These are phyloP conservation scores for Sporormia fimetaria DNA, from an alignment of 495 filamentous ascomycete genomes.

Conservation along the genomic window DNA sequence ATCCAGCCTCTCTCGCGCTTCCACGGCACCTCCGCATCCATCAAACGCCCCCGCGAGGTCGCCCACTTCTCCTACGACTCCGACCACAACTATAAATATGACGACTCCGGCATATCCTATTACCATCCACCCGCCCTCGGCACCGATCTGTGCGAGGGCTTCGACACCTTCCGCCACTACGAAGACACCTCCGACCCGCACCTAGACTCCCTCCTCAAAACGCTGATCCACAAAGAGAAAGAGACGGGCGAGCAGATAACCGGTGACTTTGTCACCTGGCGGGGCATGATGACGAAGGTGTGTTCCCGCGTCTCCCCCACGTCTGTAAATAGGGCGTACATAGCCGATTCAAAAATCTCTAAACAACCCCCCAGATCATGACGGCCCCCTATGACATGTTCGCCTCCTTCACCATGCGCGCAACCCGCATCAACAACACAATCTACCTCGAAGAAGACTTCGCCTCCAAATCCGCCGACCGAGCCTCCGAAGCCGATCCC, in stretches of 20 bases:
- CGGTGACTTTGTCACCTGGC: constrained; percentile 81
- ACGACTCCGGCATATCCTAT: constrained; percentile 67
- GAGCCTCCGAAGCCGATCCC: background rate
- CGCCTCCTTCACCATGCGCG: constrained; percentile 93
- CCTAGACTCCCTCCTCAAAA: constrained; percentile 68
- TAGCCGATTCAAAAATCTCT: background rate
- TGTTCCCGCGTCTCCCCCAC: constrained; percentile 33
- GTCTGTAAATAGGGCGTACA: background rate
- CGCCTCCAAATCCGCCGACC: constrained; percentile 46
- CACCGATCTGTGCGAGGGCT: constrained; percentile 64
- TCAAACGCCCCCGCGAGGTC: constrained; percentile 46
- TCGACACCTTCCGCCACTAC: constrained; percentile 70
- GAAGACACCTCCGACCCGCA: constrained; percentile 79
- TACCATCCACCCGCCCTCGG: constrained; percentile 72
- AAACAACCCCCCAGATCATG: constrained; percentile 62
- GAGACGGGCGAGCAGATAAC: constrained; percentile 53
- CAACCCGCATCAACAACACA: constrained; percentile 59
- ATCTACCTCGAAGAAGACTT: constrained; percentile 95
- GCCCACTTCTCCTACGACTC: constrained; percentile 84
- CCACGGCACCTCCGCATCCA: constrained; percentile 12
- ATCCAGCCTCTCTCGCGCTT: constrained; percentile 13
- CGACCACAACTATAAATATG: constrained; percentile 60
- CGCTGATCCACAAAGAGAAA: constrained; percentile 61
- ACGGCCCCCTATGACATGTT: constrained; percentile 67
- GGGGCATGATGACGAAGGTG: constrained; percentile 99